These are phyloP conservation scores for Calonectria naviculata DNA, from an alignment of 2,329 filamentous ascomycete species.

Conservation along the genomic window DNA sequence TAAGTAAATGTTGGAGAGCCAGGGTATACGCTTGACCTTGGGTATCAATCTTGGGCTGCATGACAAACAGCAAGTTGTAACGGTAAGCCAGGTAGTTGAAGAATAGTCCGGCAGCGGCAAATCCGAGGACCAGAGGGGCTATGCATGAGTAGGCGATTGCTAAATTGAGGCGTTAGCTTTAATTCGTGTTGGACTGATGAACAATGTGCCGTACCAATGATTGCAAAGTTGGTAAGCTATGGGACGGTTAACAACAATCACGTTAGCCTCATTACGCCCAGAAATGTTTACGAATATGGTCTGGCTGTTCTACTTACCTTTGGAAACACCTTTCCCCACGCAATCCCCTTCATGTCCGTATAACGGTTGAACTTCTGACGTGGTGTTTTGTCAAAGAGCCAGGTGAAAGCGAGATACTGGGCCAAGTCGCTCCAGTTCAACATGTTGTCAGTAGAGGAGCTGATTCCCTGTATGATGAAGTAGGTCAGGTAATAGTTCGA, in stretches of 20 bases:
- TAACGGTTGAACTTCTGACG: not conserved
- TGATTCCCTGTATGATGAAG: not conserved
- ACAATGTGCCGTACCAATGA: not conserved
- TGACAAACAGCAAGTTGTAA: not conserved
- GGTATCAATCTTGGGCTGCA: not conserved
- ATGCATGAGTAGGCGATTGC: not conserved
- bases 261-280: not conserved
- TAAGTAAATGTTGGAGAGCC: not conserved
- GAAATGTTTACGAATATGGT: not conserved
- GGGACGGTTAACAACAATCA: rapidly evolving
- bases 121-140: not conserved
- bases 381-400: not conserved
- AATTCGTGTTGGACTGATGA: too few relatives aligned
- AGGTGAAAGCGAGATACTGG: not conserved
- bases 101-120: not conserved
- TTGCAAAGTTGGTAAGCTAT: not conserved
- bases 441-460: not conserved
- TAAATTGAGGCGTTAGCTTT: not conserved
- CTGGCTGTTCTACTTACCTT: not conserved
- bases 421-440: not conserved
- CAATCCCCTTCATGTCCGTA: not conserved
- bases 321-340: not conserved
- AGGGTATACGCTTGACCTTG: not conserved
- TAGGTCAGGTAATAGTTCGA: not conserved
- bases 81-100: not conserved